phyloP scores from a whole-genome alignment of 176 grass and related monocot genomes.

The Hordeum marinum region DNA sequence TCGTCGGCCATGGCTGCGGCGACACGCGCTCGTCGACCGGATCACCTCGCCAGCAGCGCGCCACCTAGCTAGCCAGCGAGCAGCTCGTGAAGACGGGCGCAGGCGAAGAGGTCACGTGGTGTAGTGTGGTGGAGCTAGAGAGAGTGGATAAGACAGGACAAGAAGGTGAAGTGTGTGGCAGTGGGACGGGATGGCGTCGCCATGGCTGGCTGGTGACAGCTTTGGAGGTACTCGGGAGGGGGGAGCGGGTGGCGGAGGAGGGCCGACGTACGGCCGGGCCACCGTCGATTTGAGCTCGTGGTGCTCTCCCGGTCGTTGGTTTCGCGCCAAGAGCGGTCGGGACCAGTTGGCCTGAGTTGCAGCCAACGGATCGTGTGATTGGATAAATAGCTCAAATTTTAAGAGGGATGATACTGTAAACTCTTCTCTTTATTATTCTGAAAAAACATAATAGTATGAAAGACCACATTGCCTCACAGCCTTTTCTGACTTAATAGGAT shows the following conservation, averaged over 20 bases:
- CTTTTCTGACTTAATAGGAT: background rate
- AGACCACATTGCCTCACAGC: too few relatives aligned
- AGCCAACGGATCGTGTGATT: background rate
- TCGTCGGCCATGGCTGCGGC: slow-evolving; percentile 45
- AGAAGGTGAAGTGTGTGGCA: slow-evolving; percentile 34
- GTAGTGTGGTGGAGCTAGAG: background rate
- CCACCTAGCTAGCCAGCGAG: background rate
- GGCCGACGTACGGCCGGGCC: background rate
- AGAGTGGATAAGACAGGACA: slow-evolving; percentile 1
- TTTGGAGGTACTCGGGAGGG: slow-evolving; percentile 48
- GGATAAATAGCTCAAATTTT: background rate
- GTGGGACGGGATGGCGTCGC: slow-evolving; percentile 22
- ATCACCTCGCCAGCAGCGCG: background rate
- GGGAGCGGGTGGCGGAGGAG: slow-evolving; percentile 33
- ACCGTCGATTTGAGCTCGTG: slow-evolving; percentile 6
- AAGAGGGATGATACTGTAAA: background rate
- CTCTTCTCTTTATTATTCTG: background rate
- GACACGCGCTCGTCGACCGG: background rate
- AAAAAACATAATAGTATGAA: too few relatives aligned
- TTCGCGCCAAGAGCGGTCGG: slow-evolving; percentile 24
- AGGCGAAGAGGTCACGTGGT: background rate
- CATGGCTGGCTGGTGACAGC: slow-evolving; percentile 35
- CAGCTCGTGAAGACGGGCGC: background rate
- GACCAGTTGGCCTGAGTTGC: background rate
- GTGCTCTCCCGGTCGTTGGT: slow-evolving; percentile 19